phyloP scores from a whole-genome alignment of 345 rosid genomes.

The Geranium rotundifolium region DNA sequence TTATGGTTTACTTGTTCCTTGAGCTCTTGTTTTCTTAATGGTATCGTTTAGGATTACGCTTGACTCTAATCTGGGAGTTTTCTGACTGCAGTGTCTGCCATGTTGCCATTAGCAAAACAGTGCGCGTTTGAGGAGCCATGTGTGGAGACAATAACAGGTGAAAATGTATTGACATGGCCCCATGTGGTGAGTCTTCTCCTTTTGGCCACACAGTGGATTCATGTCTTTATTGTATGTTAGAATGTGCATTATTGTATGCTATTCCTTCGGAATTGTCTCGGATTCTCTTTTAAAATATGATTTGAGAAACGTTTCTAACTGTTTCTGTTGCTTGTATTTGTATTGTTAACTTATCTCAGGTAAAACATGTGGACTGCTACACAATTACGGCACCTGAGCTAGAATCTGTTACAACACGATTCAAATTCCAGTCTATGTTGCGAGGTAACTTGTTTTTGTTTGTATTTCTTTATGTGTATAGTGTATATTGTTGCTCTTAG shows the following conservation, averaged over 20 bases:
- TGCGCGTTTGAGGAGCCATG: constrained; percentile 95
- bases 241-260: not conserved
- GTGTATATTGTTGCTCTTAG: not conserved
- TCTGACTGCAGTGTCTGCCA: constrained; percentile 78
- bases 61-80: not conserved
- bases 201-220: constrained; percentile 3
- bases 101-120: constrained; percentile 88
- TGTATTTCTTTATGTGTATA: not conserved
- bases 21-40: not conserved
- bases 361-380: constrained; percentile 77
- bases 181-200: constrained; percentile 55
- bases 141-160: constrained; percentile 81
- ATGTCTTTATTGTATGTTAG: not conserved
- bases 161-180: constrained; percentile 88
- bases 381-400: constrained; percentile 64
- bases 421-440: constrained; percentile 86
- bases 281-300: not conserved
- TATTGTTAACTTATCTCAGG: constrained; percentile 29
- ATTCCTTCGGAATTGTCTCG: too few relatives aligned
- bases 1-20: not conserved
- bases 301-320: not conserved
- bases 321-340: not conserved
- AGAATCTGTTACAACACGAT: constrained; percentile 66
- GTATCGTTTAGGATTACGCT: constrained; percentile 1
- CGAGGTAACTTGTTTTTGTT: constrained; percentile 39